A percentile compares a stretch with the other conserved stretches of the same genome.
These are phyloP conservation scores for Pestalotiopsis sp. DNA, from an alignment of 2,329 filamentous ascomycete species.

Conservation along the genomic window DNA sequence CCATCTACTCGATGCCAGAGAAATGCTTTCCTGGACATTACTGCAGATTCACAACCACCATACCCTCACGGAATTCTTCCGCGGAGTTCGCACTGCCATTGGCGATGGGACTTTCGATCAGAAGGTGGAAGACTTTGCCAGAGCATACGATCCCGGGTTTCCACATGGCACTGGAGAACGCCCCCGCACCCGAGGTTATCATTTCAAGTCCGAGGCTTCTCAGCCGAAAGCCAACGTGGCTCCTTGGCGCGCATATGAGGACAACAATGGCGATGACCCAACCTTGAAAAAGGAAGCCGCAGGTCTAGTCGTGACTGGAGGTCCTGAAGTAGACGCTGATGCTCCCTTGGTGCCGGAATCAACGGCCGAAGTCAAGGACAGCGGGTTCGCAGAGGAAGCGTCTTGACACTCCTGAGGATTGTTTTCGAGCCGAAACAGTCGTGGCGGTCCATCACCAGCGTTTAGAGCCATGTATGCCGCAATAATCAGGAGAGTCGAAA, in stretches of 20 bases:
- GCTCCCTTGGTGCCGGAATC: conserved; percentile 51
- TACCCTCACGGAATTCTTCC: conserved; percentile 73
- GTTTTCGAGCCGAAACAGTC: not conserved
- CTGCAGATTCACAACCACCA: conserved; percentile 91
- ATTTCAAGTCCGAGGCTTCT: conserved; percentile 71
- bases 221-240: conserved; percentile 70
- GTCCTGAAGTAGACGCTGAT: conserved; percentile 44
- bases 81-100: conserved; percentile 68
- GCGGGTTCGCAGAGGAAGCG: conserved; percentile 56
- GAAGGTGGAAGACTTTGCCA: conserved; percentile 42
- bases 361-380: conserved; percentile 54
- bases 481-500: not conserved
- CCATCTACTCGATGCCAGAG: conserved; percentile 85
- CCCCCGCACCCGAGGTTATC: conserved; percentile 80
- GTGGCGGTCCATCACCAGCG: not conserved
- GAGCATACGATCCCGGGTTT: conserved; percentile 68
- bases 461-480: not conserved
- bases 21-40: conserved; percentile 95
- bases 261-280: conserved; percentile 25
- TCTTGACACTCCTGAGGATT: conserved; percentile 2
- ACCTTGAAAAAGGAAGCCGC: conserved; percentile 49
- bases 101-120: conserved; percentile 65
- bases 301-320: conserved; percentile 34
- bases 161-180: conserved; percentile 76
- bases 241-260: conserved; percentile 63